Evolutionary conservation across 352 stramenopile species (phyloP), one percentile per base, ranked within the genome.

Genomic region (Globisporangium nodosum): DNA sequence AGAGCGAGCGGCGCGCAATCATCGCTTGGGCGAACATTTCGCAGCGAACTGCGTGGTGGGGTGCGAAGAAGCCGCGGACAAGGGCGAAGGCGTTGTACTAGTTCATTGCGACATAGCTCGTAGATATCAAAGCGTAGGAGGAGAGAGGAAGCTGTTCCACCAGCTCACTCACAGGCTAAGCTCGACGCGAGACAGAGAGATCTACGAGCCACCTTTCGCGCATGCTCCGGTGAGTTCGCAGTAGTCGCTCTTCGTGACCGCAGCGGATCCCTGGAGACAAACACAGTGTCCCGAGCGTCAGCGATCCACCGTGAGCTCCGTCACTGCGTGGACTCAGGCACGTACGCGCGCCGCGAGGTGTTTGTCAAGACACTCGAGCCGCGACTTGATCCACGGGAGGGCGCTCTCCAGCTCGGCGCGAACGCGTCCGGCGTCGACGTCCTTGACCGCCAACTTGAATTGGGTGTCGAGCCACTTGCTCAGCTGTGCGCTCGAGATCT

Each of bases 391-490:
- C 43, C 7, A 21, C 5, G 43, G 43, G 43, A 49, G 27, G 43
- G n/a, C 16, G 43, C n/a, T 49, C 7, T 16, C 11, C 43, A 49
- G 27, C 6, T 3, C 1, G n/a, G n/a, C n/a, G 6, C 43, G 43
- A 21, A 49, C n/a, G n/a, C n/a, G 43, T 15, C 39, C 18, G 2
- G 2, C 4, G 2, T 37, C 48, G 12, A 58, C 24, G 27, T 62
- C 56, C 7, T 9, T 50, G 21, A 39, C 16, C 11, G 49, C 39
- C 5, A 49, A 5, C 37, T 56, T 8, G 27, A 56, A 27, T n/a
- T 62, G 48, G 18, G 18, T 56, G 16, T 49, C 24, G 21, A 60
- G 45, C 39, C 48, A 62, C 6, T 45, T 35, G 37, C 12, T 56
- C 16, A 61, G 31, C 6, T 47, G 50, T 3, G 35, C n/a, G 11